Conservation (phyloP, 352 stramenopile genomes). For the Thraustochytrium sp. region DNA sequence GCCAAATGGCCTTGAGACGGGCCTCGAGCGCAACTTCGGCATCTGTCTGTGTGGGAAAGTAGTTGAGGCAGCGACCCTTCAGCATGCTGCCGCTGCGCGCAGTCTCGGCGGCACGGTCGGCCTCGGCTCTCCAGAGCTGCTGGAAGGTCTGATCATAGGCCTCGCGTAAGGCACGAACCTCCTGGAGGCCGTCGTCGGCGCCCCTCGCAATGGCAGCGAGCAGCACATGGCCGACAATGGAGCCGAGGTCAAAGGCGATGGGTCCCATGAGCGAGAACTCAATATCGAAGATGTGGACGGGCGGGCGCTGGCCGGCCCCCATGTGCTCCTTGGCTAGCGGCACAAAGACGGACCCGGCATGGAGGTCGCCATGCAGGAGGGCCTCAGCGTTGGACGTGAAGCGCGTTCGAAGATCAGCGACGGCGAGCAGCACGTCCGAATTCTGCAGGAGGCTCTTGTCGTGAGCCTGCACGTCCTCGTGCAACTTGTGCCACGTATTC, state of each 20-base stretch:
- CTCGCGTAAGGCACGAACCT: not conserved
- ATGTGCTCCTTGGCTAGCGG: not conserved
- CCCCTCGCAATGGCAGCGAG: slow-evolving; percentile 50
- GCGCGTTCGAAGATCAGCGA: slow-evolving; percentile 51
- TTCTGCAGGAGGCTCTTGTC: slow-evolving; percentile 54
- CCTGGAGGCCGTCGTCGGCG: not conserved
- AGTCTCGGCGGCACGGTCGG: not conserved
- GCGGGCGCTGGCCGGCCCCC: not conserved
- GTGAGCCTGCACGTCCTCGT: slow-evolving; percentile 37
- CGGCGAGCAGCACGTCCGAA: slow-evolving; percentile 51
- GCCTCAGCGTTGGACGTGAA: slow-evolving; percentile 53
- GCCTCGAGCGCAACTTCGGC: slow-evolving; percentile 24
- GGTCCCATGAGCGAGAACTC: slow-evolving; percentile 62
- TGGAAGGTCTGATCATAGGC: not conserved
- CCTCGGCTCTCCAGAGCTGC: not conserved
- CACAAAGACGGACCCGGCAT: slow-evolving; percentile 70
- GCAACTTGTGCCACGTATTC: slow-evolving; percentile 49
- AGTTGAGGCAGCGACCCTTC: not conserved
- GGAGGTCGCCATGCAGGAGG: slow-evolving; percentile 68
- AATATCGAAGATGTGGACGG: slow-evolving; percentile 52
- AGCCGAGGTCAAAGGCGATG: slow-evolving; percentile 59
- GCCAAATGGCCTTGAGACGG: slow-evolving; percentile 48
- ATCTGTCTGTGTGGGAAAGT: not conserved
- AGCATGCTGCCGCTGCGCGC: not conserved
- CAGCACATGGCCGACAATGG: slow-evolving; percentile 55